Evolutionary conservation across 768 basidiomycete genomes (phyloP), one percentile per base, ranked within the genome.

Genomic region (Boletus sensibilis): DNA sequence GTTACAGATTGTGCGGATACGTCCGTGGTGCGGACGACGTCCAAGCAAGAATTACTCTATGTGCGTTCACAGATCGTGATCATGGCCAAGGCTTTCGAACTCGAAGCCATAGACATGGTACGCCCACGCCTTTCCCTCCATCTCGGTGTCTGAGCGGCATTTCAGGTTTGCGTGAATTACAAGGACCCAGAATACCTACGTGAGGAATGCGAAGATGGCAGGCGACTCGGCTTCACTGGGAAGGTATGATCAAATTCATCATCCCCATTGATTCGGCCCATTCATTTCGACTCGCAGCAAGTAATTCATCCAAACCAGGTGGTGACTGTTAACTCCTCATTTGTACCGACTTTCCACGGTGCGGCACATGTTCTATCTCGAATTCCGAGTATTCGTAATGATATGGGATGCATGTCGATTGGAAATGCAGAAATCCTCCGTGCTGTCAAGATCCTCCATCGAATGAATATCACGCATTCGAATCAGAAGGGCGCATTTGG

Each of bases 21-120:
- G 3, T 84, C 84, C 6, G 86, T 97, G 50, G 80, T 88, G 34
- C 85, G 95, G 27, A 87, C 94, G 7, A 62, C 77, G 7, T 85
- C 88, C 9, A 82, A 90, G 29, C 76, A 76, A 40, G 95, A 97
- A 68, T 74, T 98, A 37, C 78, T 94, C 7, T 93, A 83, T 61
- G 87, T 94, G 9, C 86, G 95, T 13, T 93, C 92, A 1, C 82
- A 86, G 55, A 82, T 96, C 44, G 90, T 89, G 11, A 80, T 88
- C 43, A 82, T 84, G 0, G 93, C 95, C 7, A 92, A 88, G 66
- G 90, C 94, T 4, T 93, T 87, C 64, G 83, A 82, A 0, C 76
- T 97, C 9, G 83, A 87, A 21, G 90, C 94, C 3, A 91, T 98
- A 63, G 95, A 98, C 70, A 90, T 97, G 90, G 95, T 89, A 42